phyloP scores from a whole-genome alignment of 371 early-diverging fungal species.

The Mortierella sp. region DNA sequence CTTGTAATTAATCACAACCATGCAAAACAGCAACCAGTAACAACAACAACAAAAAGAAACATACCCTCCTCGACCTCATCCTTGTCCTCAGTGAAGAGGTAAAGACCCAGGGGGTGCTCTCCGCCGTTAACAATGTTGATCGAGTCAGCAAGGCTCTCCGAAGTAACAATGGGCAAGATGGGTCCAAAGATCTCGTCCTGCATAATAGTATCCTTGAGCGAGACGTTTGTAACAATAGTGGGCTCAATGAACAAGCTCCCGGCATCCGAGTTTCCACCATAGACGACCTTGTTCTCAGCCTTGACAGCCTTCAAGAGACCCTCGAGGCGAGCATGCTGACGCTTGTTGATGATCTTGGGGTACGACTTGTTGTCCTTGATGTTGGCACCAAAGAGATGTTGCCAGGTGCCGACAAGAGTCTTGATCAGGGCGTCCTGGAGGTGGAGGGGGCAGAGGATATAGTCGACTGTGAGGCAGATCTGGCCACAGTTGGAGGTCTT shows the following conservation, averaged over 20 bases:
- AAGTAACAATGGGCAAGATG: slow-evolving; percentile 77
- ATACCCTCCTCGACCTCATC: slow-evolving; percentile 45
- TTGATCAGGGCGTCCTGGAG: slow-evolving; percentile 63
- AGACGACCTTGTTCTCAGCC: slow-evolving; percentile 47
- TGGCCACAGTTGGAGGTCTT: slow-evolving; percentile 81
- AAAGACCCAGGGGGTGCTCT: slow-evolving; percentile 80
- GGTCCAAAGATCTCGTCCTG: slow-evolving; percentile 77
- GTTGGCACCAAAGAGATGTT: slow-evolving; percentile 64
- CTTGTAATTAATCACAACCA: neutral
- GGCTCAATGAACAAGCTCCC: slow-evolving; percentile 60
- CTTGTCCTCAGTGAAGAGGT: slow-evolving; percentile 67
- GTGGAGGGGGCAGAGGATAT: slow-evolving; percentile 74
- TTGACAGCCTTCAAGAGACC: slow-evolving; percentile 65
- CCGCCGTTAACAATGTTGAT: slow-evolving; percentile 69
- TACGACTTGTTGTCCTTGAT: slow-evolving; percentile 63
- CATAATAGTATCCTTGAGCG: slow-evolving; percentile 62
- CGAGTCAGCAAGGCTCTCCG: slow-evolving; percentile 74
- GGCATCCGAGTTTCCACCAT: slow-evolving; percentile 59
- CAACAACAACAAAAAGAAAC: neutral
- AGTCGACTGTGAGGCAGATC: slow-evolving; percentile 87
- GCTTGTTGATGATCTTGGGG: slow-evolving; percentile 74
- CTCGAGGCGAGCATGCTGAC: slow-evolving; percentile 76
- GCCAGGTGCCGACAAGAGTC: slow-evolving; percentile 61
- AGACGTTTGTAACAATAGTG: slow-evolving; percentile 61
- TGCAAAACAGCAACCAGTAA: neutral